Evolutionary conservation across 257 asterid species (phyloP).

Genomic region (Knoxia roxburghii): DNA sequence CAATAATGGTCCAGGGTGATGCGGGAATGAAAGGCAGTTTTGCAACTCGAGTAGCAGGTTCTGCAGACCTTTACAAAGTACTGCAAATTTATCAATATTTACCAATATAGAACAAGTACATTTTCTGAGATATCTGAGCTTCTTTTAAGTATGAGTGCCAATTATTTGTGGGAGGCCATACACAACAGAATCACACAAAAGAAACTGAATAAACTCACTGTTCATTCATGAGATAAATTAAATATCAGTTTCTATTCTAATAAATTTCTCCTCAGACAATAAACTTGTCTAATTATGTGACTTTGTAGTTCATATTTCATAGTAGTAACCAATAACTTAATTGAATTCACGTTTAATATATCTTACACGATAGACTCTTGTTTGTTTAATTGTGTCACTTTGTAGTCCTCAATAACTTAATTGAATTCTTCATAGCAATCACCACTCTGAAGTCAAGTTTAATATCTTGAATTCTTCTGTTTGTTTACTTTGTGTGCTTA

Average conservation of each 20-base stretch:
- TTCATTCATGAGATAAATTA: neutral
- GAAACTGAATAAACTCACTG: neutral
- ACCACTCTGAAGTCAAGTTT: no score
- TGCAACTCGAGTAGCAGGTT: slow-evolving; percentile 82
- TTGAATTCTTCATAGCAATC: no score
- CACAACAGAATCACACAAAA: neutral
- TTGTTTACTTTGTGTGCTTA: slow-evolving; percentile 4
- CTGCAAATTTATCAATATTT: slow-evolving; percentile 1
- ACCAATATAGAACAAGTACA: neutral
- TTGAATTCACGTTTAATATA: no score
- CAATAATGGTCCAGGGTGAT: slow-evolving; percentile 57
- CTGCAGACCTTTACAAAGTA: slow-evolving; percentile 83
- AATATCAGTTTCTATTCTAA: neutral
- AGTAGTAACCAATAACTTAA: neutral
- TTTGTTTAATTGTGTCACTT: no score
- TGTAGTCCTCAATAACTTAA: no score
- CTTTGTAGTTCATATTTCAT: neutral
- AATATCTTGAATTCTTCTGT: neutral
- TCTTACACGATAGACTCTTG: no score
- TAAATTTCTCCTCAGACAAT: neutral
- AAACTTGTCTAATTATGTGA: neutral
- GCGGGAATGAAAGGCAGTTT: slow-evolving; percentile 79
- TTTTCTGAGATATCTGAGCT: neutral
- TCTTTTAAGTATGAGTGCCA: neutral
- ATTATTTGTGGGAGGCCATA: neutral